Conservation (phyloP, 352 stramenopile genomes). For the Saprolegnia parasitica region DNA sequence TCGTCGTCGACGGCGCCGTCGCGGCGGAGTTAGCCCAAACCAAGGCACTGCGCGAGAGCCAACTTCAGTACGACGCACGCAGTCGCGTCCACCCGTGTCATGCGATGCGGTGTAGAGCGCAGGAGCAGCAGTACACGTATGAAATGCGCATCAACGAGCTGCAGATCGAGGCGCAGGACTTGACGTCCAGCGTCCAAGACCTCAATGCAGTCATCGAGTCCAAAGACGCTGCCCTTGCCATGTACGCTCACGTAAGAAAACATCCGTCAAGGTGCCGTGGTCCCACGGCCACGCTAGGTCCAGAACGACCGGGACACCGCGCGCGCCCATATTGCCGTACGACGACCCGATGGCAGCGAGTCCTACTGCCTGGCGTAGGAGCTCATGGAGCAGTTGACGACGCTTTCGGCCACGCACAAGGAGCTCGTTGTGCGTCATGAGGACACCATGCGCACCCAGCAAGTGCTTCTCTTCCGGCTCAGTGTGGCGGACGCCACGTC, state of each 20-base stretch:
- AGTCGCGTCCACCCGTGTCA: not conserved
- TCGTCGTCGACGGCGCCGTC: conserved; percentile 6
- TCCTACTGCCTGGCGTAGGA: not conserved
- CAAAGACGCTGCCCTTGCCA: not conserved
- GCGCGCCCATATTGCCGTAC: not conserved
- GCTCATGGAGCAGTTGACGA: not conserved
- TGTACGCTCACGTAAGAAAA: not conserved
- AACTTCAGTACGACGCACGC: conserved; percentile 12
- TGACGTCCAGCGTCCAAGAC: not conserved
- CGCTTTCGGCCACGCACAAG: not conserved
- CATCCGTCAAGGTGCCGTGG: too few relatives aligned
- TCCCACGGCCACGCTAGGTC: not conserved
- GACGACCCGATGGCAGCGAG: not conserved
- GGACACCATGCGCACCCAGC: not conserved
- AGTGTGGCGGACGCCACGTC: not conserved
- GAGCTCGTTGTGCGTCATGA: not conserved
- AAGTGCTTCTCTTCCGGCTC: conserved; percentile 6
- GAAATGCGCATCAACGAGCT: not conserved
- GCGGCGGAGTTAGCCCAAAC: conserved; percentile 9
- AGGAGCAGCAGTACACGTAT: conserved; percentile 18
- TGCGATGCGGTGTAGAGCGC: not conserved
- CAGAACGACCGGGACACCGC: not conserved
- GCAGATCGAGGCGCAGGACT: not conserved
- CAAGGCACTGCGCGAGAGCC: not conserved
- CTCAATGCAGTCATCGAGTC: not conserved